These are phyloP conservation scores for Emergomyces orientalis DNA, from an alignment of 2,329 filamentous ascomycete species.

Conservation along the genomic window DNA sequence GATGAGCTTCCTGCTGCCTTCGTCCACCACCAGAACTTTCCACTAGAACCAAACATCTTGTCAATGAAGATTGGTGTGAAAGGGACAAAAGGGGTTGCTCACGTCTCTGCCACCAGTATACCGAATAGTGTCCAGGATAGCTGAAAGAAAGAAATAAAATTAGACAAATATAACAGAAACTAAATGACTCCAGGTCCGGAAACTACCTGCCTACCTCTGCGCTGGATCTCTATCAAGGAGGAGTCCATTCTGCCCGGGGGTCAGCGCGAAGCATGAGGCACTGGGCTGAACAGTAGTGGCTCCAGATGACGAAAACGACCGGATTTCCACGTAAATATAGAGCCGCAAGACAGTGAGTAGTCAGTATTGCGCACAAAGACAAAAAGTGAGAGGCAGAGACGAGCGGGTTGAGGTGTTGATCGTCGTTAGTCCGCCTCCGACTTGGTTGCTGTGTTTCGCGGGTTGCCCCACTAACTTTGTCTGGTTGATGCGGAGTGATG, in stretches of 20 bases:
- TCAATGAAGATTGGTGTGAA: slow-evolving; percentile 23
- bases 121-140: slow-evolving; percentile 65
- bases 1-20: slow-evolving; percentile 71
- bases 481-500: too few relatives aligned
- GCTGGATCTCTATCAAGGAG: slow-evolving; percentile 78
- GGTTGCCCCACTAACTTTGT: background rate
- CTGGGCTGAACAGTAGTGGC: slow-evolving; percentile 5
- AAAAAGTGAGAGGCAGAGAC: background rate
- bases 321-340: background rate
- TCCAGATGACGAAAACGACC: background rate
- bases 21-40: slow-evolving; percentile 92
- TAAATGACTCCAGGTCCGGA: background rate
- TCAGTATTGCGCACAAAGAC: background rate
- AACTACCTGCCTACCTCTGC: slow-evolving; percentile 50
- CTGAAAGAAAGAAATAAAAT: slow-evolving; percentile 32
- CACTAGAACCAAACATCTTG: slow-evolving; percentile 50
- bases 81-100: slow-evolving; percentile 25
- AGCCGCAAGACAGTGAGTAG: background rate
- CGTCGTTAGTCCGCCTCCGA: background rate
- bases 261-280: slow-evolving; percentile 24
- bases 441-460: background rate
- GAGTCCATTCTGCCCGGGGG: slow-evolving; percentile 59
- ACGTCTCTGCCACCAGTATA: slow-evolving; percentile 74
- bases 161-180: background rate
- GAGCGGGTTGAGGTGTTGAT: background rate